A percentile compares a stretch with the other conserved stretches of the same genome.
Conservation (phyloP, 1,284 basidiomycete species). For the Leccinum fallax region DNA sequence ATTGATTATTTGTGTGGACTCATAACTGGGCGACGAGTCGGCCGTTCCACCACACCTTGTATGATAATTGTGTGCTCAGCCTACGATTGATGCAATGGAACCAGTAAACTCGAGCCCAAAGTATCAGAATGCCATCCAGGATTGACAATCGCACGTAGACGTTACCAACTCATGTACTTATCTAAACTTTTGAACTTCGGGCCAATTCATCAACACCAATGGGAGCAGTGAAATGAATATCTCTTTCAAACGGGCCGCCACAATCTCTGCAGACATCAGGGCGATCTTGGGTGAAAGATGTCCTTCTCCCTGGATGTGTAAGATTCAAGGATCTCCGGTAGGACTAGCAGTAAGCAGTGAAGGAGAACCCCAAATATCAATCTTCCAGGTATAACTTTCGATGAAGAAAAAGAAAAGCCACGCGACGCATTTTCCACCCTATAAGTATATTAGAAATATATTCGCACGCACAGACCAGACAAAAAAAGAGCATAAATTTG, state of each 20-base stretch:
- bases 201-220: background rate
- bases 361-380: conserved; percentile 69
- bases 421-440: conserved; percentile 9
- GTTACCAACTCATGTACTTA: background rate
- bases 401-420: conserved; percentile 23
- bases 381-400: conserved; percentile 71
- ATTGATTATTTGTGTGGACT: conserved; percentile 41
- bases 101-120: background rate
- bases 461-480: conserved; percentile 59
- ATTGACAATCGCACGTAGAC: background rate
- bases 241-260: conserved; percentile 40
- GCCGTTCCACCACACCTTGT: background rate
- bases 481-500: conserved; percentile 8
- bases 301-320: conserved; percentile 49
- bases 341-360: conserved; percentile 13
- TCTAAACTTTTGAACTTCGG: background rate
- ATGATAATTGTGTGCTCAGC: background rate
- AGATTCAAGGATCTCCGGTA: conserved; percentile 54
- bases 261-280: conserved; percentile 32
- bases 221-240: conserved; percentile 16
- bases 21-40: background rate
- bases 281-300: conserved; percentile 52
- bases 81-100: background rate
- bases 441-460: conserved; percentile 27
- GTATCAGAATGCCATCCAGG: background rate